Base-by-base conservation (phyloP, 352 stramenopile species). In the Pythium brassicae region DNA sequence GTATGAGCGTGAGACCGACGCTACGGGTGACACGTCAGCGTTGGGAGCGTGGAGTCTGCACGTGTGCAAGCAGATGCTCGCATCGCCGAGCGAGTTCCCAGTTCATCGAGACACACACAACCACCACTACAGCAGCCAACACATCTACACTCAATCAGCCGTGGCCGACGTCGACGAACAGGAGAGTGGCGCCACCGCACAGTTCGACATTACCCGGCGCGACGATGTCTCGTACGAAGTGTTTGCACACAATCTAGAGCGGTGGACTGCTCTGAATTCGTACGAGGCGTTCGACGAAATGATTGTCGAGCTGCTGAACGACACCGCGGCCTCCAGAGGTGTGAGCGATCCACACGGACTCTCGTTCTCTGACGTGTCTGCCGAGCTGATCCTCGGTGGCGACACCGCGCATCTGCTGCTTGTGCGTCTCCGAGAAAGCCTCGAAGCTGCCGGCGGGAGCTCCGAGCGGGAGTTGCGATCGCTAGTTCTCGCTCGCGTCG, bases 21-120 rank as follows among this genome's bases (percentile, higher is more conserved):
- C 4, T 3, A 20, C 4, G 37, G 49, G 25, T 4, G n/a, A 27
- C 47, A 26, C 29, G 20, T 9, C 29, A 4, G 51, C 63, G 19
- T 14, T 78, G 1, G 62, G 47, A 3, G 69, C 68, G 3, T 92
- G 83, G 83, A 89, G 62, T 48, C 49, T 83, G 40, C 62, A 52
- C 45, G n/a, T 51, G 17, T 85, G 74, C 54, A 66, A 60, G 12
- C 72, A 82, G 37, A 85, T 87, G 68, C 42, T 80, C 1, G 35
- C 47, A 7, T 74, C 64, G 7, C 65, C 65, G 15, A 69, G 68
- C 17, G 68, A 83, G 9, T 87, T 77, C 50, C 68, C 74, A 26
- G 50, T 87, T 29, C 74, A 84, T 52, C 67, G 60, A 22, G 27
- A 62, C 22, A 37, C 43, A 0, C 25, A 34, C 15, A 40, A 34